Base-by-base conservation (phyloP, 257 asterid genomes). In the Phtheirospermum japonicum region DNA sequence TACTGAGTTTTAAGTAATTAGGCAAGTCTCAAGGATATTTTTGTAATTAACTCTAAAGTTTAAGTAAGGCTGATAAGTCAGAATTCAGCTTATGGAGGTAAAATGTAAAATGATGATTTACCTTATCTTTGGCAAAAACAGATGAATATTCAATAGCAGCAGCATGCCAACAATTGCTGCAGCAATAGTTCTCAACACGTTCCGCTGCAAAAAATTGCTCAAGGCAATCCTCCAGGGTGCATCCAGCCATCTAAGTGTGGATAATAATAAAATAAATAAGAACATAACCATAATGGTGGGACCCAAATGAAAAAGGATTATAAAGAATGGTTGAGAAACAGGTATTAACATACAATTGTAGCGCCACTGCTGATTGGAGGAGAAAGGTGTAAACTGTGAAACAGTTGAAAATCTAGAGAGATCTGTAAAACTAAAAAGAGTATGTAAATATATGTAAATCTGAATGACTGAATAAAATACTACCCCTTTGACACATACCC, bases 91-190 rank as follows among this genome's bases (percentile, higher is more conserved):
- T n/a, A n/a, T 11, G 46, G 48, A 55, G 52, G 39, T 42, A 18
- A 66, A 62, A 9, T 39, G 26, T 49, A 36, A 36, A 64, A 57
- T 32, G 40, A 14, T 59, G 70, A 60, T 20, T 46, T 71, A 92
- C 97, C 95, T 83, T 78, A 69, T 76, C 76, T 72, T 80, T 74
- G 18, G 71, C 37, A 4, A 74, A 68, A 67, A 61, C 28, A 14
- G 83, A 76, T 65, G 81, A 59, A 68, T 83, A 92, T 67, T 78
- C 76, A 20, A 80, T 63, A 59, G 97, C 96, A 61, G 88, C 91
- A 60, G 40, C 74, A 82, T 92, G 99, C 99, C 99, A 92, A 77
- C 96, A 92, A 65, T 83, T 85, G 77, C 76, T 80, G 77, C 99
- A 92, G 76, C 71, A 73, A 71, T 92, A 89, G 70, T 83, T 79